Evolutionary conservation across 2,329 filamentous ascomycete genomes (phyloP), one percentile per base, ranked within the genome.

Genomic region (Monosporascus sp.): DNA sequence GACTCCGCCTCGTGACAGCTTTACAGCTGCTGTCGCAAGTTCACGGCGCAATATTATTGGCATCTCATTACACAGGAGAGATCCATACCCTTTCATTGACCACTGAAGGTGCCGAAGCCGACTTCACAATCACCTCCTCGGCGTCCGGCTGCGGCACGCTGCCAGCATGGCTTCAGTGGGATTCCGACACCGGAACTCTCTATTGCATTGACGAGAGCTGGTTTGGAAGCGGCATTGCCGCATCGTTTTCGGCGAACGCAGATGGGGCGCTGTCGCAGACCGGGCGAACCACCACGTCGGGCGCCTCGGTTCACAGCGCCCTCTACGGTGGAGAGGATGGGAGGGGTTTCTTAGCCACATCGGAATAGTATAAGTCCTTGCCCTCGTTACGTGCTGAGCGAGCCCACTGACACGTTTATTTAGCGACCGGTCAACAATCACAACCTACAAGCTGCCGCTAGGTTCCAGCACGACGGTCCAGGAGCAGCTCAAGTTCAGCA

Each of bases 371-470:
- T 4, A 2, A 14, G 8, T 14, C 27, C 27, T 31, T 31, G 3
- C 27, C 27, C 27, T 14, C 27, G 27, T 14, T 14, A 14, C 9
- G 9, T 31, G 27, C 9, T 5, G 9, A 31, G 27, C 3, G 27
- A 31, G 3, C 27, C 9, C 27, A 4, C 56, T 62, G 44, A 65
- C 52, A 49, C 47, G 35, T 51, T 38, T 14, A 6, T 11, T 45
- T 46, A 76, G 74, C 55, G 70, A 72, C 31, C 68, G 70, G 0
- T 74, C 73, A 1, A 72, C 70, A 35, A 63, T 77, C 47, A 71
- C 71, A 7, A 75, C 73, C 2, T 76, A 73, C 59, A 68, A 70
- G 55, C 68, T 76, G 3, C 73, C 73, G 2, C 60, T 75, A 14
- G 56, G 58, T 8, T 49, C 55, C 6, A 58, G 56, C 45, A 63